phyloP scores from a whole-genome alignment of 2,329 filamentous ascomycete genomes.

The Phyllosticta paracitricarpa region DNA sequence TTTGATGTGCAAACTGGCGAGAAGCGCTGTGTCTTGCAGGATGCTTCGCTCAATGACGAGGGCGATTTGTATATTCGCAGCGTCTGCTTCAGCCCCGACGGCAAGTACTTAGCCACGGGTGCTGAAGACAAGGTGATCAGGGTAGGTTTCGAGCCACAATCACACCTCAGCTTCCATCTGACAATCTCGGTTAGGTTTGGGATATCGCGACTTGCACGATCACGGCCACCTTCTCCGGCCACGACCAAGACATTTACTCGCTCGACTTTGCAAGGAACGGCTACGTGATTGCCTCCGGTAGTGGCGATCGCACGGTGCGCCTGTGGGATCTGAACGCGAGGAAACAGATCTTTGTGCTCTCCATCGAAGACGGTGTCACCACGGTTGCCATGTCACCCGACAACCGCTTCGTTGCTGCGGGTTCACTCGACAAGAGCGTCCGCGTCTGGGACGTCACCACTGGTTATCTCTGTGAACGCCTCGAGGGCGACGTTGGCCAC shows the following conservation, averaged over 20 bases:
- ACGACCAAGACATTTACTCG: slow-evolving; percentile 98
- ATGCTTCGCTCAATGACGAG: slow-evolving; percentile 74
- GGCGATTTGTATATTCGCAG: slow-evolving; percentile 95
- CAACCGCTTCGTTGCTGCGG: slow-evolving; percentile 86
- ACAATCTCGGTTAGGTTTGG: slow-evolving; percentile 59
- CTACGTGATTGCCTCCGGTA: slow-evolving; percentile 88
- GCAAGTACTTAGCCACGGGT: slow-evolving; percentile 85
- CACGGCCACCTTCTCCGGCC: slow-evolving; percentile 86
- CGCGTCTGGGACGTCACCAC: slow-evolving; percentile 89
- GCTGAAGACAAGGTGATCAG: slow-evolving; percentile 96
- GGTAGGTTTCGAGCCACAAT: slow-evolving; percentile 43
- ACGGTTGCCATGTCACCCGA: slow-evolving; percentile 96
- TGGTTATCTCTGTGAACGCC: slow-evolving; percentile 77
- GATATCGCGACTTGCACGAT: slow-evolving; percentile 78
- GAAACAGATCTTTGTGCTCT: slow-evolving; percentile 71
- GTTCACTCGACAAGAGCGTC: slow-evolving; percentile 94
- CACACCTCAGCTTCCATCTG: slow-evolving; percentile 2
- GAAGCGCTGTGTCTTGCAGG: slow-evolving; percentile 82
- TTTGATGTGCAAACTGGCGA: slow-evolving; percentile 84
- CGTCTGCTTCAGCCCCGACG: slow-evolving; percentile 97
- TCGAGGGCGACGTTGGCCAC: slow-evolving; percentile 88
- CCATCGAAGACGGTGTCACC: slow-evolving; percentile 93
- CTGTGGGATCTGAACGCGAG: slow-evolving; percentile 91
- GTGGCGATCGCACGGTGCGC: slow-evolving; percentile 86
- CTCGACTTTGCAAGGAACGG: slow-evolving; percentile 91